Evolutionary conservation across 2,329 filamentous ascomycete species (phyloP), one percentile per base, ranked within the genome.

Genomic region (Didymella exigua): DNA sequence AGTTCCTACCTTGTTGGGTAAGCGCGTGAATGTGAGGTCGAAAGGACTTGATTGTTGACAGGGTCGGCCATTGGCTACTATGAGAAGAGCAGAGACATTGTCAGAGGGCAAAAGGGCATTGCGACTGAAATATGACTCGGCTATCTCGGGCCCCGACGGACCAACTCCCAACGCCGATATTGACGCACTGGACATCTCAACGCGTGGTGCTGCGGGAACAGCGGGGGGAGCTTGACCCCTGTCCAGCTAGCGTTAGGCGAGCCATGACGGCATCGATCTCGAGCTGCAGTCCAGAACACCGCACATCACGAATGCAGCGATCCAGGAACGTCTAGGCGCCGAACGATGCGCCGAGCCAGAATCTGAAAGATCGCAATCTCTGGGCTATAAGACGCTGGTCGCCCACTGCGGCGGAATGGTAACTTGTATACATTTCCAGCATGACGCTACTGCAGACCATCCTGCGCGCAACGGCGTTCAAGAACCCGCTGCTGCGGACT

Each of bases 381-480:
- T 19, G 10, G 18, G 9, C 19, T 46, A 46, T 50, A 42, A 42
- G 38, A 29, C 45, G 37, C 26, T 53, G 24, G 36, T 47, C 31
- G 46, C 24, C 31, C 26, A 27, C 13, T 18, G 11, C 45, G 27
- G 44, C 48, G 34, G 44, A 33, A 19, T 9, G n/a, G 23, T 2
- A 36, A 9, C 18, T 36, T 36, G n/a, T n/a, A n/a, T 18, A 19
- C 33, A 11, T 10, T n/a, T 23, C 13, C 45, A 63, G 30, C 1
- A 75, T 75, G 72, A 67, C 71, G 0, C 62, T 74, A 5, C 55
- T 84, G 4, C 75, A 76, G 56, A 75, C 77, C 43, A 73, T 89
- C 46, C 82, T 89, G 30, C 79, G 81, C 63, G 73, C 81, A 9
- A 88, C 85, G 26, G 84, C 84, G 69, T 89, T 84, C 77, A 79